Evolutionary conservation across 352 stramenopile species (phyloP), one percentile per base, ranked within the genome.

Genomic region (Phytophthora idaei): DNA sequence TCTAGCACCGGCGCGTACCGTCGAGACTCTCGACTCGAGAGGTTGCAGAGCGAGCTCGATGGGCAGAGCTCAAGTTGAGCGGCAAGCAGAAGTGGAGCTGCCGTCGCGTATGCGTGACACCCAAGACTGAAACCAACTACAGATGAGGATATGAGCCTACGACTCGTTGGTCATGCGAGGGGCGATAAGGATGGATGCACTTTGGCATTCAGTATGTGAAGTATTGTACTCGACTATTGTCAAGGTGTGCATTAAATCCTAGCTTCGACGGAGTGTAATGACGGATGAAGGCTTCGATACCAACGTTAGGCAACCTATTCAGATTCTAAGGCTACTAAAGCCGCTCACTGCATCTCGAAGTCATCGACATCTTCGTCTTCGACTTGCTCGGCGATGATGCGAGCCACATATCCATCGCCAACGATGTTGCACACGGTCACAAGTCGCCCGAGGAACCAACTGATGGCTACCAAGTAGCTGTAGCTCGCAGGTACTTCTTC

Each of bases 371-470:
- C 67, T 47, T 74, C 61, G 51, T 93, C 80, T 53, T 93, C 81
- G 47, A 93, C 71, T 55, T 90, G 78, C 59, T 92, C 84, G 54
- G 86, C 83, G 48, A 94, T 79, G 57, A 94, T 92, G 60, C 83
- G 82, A 62, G 83, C 77, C 34, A 94, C 79, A 50, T 90, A 90
- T 29, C 77, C 79, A 61, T 90, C 77, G 4, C 83, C 83, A 3
- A 93, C 17, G 34, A 92, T 72, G 73, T 90, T 94, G 76, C 80
- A 90, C 15, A 77, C 58, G 12, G 86, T 94, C 57, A 86, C 80
- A 27, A 94, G 72, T 52, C 86, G 81, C 41, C 88, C 84, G 25
- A 94, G 52, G 61, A 90, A 82, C 74, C 81, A 91, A 71, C 88
- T 77, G 57, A 90, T 87, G 29, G 82, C 86, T 17, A 94, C 79